Conservation (phyloP, 164 flowering plant species). For the Vitis rupestris region DNA sequence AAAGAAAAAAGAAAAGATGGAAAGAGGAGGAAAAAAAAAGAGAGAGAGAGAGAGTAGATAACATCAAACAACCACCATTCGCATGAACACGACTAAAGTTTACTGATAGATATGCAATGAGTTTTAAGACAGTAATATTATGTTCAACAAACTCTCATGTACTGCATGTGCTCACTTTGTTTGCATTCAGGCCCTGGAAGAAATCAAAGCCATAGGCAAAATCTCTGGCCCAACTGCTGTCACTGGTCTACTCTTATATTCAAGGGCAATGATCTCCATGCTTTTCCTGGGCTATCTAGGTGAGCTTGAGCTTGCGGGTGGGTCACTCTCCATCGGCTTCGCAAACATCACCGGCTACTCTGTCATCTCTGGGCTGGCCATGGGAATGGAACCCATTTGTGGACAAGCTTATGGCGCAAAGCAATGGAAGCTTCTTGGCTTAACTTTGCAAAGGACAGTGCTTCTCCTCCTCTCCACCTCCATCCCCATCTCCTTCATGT, state of each 20-base stretch:
- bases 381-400: conserved; percentile 99
- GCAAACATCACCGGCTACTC: conserved; percentile 98
- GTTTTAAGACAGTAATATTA: background rate
- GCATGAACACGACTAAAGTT: background rate
- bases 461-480: conserved; percentile 75
- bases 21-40: too few species aligned
- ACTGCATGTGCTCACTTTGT: conserved; percentile 5
- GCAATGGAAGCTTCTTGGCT: conserved; percentile 70
- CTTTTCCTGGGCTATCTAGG: conserved; percentile 89
- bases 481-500: conserved; percentile 79
- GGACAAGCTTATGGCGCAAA: conserved; percentile 91
- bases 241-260: conserved; percentile 73
- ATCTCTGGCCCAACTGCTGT: conserved; percentile 81
- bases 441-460: conserved; percentile 77
- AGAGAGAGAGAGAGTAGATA: too few species aligned
- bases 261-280: conserved; percentile 93
- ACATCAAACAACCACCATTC: background rate
- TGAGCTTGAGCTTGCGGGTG: conserved; percentile 88
- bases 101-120: background rate
- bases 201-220: conserved; percentile 72
- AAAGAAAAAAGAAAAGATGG: background rate
- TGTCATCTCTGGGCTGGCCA: conserved; percentile 82
- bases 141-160: background rate
- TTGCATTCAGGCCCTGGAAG: conserved; percentile 62
- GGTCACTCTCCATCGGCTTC: conserved; percentile 86